Conservation (phyloP, 1,284 basidiomycete genomes). For the Coniferiporia weirii region DNA sequence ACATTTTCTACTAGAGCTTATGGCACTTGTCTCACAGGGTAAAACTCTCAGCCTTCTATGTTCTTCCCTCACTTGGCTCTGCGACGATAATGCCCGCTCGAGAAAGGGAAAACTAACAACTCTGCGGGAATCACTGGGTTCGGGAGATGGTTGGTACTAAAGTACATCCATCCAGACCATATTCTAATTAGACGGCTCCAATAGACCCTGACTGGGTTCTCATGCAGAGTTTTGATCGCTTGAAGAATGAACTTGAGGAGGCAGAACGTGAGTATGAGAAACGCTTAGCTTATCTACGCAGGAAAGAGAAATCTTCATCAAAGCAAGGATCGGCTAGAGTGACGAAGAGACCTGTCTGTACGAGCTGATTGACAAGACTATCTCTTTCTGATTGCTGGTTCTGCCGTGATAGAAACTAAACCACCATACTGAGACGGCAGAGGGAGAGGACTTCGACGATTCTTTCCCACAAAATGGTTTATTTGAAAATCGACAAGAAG, state of each 20-base stretch:
- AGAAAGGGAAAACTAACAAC: slow-evolving; percentile 52
- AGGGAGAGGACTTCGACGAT: too few species aligned
- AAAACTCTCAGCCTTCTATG: slow-evolving; percentile 85
- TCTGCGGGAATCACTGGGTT: slow-evolving; percentile 26
- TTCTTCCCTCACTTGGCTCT: slow-evolving; percentile 76
- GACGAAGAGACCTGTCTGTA: slow-evolving; percentile 53
- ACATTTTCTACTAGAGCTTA: slow-evolving; percentile 7
- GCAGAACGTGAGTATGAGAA: slow-evolving; percentile 61
- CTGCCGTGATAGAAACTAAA: background rate
- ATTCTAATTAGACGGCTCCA: background rate
- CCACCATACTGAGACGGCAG: background rate
- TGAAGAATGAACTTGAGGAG: slow-evolving; percentile 57
- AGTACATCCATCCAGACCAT: background rate
- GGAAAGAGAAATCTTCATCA: slow-evolving; percentile 50
- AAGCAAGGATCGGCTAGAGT: slow-evolving; percentile 52
- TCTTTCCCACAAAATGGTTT: too few species aligned
- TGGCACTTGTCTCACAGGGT: slow-evolving; percentile 41
- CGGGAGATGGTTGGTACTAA: slow-evolving; percentile 30
- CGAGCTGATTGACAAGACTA: background rate
- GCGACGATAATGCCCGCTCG: slow-evolving; percentile 63
- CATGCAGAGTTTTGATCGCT: slow-evolving; percentile 66
- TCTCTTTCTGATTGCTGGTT: background rate
- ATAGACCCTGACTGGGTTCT: slow-evolving; percentile 76
- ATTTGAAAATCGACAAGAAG: too few species aligned
- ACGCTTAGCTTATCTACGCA: slow-evolving; percentile 53